Base-by-base conservation (phyloP, 805 yeast genomes). In the Candida tibetensis region DNA sequence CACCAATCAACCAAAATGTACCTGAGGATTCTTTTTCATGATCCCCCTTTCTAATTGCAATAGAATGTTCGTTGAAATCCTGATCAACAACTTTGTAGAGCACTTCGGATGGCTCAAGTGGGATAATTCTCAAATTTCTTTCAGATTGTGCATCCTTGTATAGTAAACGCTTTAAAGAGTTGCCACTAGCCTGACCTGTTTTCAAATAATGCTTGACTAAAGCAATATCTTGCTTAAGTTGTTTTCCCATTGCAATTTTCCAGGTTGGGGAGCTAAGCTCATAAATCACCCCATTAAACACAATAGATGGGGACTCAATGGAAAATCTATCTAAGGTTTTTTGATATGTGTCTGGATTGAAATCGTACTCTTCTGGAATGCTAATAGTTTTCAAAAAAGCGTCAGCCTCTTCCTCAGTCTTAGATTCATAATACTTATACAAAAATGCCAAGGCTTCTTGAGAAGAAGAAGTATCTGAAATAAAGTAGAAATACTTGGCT, bases 231-330 rank as follows among this genome's bases (percentile, higher is more conserved):
- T 63, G 67, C 17, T 65, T 60, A 13, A 81, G 47, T 46, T 81
- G 85, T 26, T 60, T 68, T 3, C 77, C 70, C 50, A 82, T 57
- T 1, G 72, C 54, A 30, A 64, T 63, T 44, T 79, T 79, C 84
- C 87, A 83, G 3, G 71, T 64, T 1, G 70, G 53, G 4, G 66
- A 60, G 26, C 61, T 66, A 47, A 82, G 68, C 3, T 71, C 72
- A 41, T 68, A 62, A 13, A 85, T 71, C 5, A 81, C 80, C 30
- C 98, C 98, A 57, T 91, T 85, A 19, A 79, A 76, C 34, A 88
- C 71, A 3, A 87, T 62, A 0, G 74, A 57, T 0, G 91, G 81
- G 1, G 57, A 53, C 0, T 51, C 49, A 18, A 81, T 58, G 4
- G 74, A 69, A 34, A 55, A 62, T 27, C 41, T 51, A 9, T 46